Evolutionary conservation across 176 grass and related monocot genomes (phyloP).

Genomic region (Guadua angustifolia): DNA sequence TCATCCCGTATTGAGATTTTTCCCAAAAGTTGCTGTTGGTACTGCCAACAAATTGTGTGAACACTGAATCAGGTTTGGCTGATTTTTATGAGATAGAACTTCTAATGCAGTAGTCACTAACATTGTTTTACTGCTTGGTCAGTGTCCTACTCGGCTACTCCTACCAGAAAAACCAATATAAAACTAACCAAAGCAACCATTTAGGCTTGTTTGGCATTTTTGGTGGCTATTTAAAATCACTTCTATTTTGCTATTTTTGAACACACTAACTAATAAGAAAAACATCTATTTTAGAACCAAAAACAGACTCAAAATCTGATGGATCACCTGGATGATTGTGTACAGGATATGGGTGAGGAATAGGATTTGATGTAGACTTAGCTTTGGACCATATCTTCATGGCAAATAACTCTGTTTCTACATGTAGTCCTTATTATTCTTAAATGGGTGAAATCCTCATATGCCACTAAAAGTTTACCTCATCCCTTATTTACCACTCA

Average conservation of each 20-base stretch:
- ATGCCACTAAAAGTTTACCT: no score
- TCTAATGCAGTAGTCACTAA: background rate
- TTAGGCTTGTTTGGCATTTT: constrained; percentile 29
- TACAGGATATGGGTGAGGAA: background rate
- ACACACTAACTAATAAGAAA: background rate
- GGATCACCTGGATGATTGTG: background rate
- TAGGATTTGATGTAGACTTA: constrained; percentile 3
- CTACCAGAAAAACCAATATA: background rate
- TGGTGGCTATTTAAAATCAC: background rate
- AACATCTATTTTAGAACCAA: background rate
- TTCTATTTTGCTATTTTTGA: background rate
- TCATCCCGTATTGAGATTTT: background rate
- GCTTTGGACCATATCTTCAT: background rate
- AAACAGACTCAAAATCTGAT: background rate
- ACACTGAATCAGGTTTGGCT: background rate
- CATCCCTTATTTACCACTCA: no score
- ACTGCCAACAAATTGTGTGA: background rate
- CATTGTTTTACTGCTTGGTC: background rate
- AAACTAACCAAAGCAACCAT: background rate
- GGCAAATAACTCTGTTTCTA: background rate
- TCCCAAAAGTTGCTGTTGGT: background rate
- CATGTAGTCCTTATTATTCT: background rate
- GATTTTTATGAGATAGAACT: background rate
- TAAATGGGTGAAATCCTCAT: no score
- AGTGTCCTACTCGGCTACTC: background rate